Base-by-base conservation (phyloP, 1,139 yeast species). In the Pneumocystis wakefieldiae region DNA sequence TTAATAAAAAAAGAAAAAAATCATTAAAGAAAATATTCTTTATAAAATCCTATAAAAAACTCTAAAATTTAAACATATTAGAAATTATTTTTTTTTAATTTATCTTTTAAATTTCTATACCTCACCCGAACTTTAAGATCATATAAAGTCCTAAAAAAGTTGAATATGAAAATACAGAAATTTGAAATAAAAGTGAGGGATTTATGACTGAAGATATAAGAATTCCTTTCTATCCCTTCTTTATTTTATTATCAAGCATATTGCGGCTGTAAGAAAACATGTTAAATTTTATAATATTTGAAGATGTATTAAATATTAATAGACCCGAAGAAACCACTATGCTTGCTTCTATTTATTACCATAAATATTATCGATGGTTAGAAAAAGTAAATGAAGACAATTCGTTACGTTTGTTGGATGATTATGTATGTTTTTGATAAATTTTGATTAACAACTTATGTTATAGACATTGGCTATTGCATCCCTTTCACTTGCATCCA, bases 401-500 rank as follows among this genome's bases (percentile, higher is more conserved):
- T 14, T 5, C 17, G 55, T 14, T 61, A 63, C 19, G 59, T 42
- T 48, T 48, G 32, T 8, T 48, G 28, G 55, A 48, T 48, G 32
- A 48, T 24, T 48, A 48, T 48, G 55, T 48, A 24, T 12, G 32
- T 48, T 48, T 42, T 48, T 24, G n/a, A 12, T 48, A 10, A 24
- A 24, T 48, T 19, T 24, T 48, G 15, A 24, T 19, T 1, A 7
- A 48, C 17, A 12, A 2, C 29, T 48, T 48, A 24, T 48, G 24
- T 12, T 48, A 29, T 58, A 65, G 63, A 64, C 63, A 12, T 61
- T 67, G 12, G 62, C 60, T 6, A 28, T 67, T 19, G 63, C 67
- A 8, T 48, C 63, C 32, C 59, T 67, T 5, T 65, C 68, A 5
- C 63, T 67, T 19, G 67, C 69, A 7, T 59, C 67, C 29, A 67